Percentiles rank a stretch among this genome's conserved stretches.
Conservation (phyloP, 78 protist genomes). For the Trichosphaerium sp. region DNA sequence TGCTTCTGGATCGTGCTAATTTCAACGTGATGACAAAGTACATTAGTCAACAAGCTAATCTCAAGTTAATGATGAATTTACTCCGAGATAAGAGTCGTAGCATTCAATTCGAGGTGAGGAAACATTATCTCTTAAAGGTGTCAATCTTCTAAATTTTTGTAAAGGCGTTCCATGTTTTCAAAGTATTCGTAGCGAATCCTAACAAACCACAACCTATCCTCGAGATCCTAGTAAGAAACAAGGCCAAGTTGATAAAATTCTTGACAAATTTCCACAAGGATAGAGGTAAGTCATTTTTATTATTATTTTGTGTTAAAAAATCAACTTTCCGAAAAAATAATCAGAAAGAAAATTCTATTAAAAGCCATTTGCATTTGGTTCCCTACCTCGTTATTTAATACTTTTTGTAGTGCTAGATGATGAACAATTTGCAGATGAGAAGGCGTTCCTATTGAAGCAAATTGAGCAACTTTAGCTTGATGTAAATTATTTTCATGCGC, state of each 20-base stretch:
- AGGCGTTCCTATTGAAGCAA: constrained; percentile 69
- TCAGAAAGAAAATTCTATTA: background rate
- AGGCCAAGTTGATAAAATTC: constrained; percentile 64
- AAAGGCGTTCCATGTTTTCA: background rate
- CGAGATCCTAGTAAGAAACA: constrained; percentile 75
- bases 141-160: background rate
- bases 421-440: constrained; percentile 88
- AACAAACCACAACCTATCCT: constrained; percentile 67
- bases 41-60: constrained; percentile 66
- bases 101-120: constrained; percentile 94
- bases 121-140: constrained; percentile 96
- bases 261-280: constrained; percentile 79
- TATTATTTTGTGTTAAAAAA: constrained; percentile 6
- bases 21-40: constrained; percentile 78
- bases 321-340: background rate
- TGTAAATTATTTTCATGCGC: no score
- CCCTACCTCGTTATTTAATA: background rate
- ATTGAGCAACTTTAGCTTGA: no score
- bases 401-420: constrained; percentile 49
- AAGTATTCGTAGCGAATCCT: constrained; percentile 96
- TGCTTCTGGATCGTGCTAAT: constrained; percentile 86
- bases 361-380: background rate
- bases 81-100: constrained; percentile 59
- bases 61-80: constrained; percentile 85
- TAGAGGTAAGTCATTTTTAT: background rate